phyloP scores from a whole-genome alignment of 2,329 filamentous ascomycete genomes.

The Sporothrix brunneoviolacea region DNA sequence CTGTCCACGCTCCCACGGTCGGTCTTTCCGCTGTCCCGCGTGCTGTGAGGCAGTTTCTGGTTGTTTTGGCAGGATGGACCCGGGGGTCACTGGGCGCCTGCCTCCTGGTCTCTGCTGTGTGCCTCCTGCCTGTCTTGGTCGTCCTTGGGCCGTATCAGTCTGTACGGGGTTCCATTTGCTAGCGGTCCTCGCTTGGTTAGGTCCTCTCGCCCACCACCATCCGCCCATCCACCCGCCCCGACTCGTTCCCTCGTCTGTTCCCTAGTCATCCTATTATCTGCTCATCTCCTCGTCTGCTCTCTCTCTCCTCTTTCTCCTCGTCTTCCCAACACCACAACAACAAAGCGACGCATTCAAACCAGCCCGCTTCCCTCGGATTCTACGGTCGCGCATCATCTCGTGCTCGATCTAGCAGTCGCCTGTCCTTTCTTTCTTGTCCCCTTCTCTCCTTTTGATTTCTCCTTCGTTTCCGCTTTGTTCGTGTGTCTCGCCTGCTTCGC shows the following conservation, averaged over 20 bases:
- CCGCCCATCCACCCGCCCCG: slow-evolving; percentile 5
- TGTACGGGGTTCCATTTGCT: too few relatives aligned
- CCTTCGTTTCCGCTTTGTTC: background rate
- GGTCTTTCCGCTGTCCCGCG: background rate
- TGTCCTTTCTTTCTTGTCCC: background rate
- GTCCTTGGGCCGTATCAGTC: too few relatives aligned
- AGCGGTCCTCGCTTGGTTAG: too few relatives aligned
- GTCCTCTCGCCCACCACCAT: background rate
- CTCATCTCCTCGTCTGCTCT: background rate
- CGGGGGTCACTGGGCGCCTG: too few relatives aligned
- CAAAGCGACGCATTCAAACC: slow-evolving; percentile 1
- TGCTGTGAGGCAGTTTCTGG: background rate
- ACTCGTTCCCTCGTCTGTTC: too few relatives aligned
- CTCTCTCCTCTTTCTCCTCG: background rate
- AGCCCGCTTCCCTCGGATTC: background rate
- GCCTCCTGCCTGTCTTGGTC: too few relatives aligned
- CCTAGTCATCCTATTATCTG: slow-evolving; percentile 2
- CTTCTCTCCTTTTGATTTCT: background rate
- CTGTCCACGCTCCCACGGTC: background rate
- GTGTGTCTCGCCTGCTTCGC: background rate
- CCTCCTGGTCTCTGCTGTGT: too few relatives aligned
- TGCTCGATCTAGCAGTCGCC: slow-evolving; percentile 4
- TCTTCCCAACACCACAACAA: background rate
- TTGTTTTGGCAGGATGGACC: background rate
- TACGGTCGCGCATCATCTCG: slow-evolving; percentile 8